These are phyloP conservation scores for Picea mariana DNA, from an alignment of 83 land plant species.

Conservation along the genomic window DNA sequence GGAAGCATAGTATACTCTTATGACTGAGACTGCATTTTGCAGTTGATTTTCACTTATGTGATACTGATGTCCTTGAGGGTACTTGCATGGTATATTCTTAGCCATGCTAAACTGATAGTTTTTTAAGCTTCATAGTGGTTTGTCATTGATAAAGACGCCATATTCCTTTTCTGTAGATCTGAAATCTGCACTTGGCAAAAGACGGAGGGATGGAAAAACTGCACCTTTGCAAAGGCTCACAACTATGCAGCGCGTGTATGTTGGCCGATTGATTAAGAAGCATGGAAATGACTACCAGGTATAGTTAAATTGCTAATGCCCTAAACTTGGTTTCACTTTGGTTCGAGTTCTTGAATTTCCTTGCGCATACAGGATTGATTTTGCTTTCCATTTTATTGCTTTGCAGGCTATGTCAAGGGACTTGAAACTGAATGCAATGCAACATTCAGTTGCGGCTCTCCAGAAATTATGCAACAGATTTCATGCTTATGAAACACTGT, in stretches of 20 bases:
- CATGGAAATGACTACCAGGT: constrained; percentile 89
- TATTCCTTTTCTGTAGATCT: constrained; percentile 55
- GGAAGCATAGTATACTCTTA: no score
- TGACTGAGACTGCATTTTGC: no score
- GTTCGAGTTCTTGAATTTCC: neutral
- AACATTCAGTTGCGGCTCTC: constrained; percentile 81
- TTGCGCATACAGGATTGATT: neutral
- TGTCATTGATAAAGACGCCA: neutral
- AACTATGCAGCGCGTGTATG: constrained; percentile 71
- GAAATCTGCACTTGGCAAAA: constrained; percentile 86
- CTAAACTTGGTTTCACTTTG: neutral
- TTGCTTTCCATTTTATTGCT: constrained; percentile 2
- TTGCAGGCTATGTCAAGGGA: constrained; percentile 95
- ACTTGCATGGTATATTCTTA: no score
- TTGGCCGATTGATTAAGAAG: constrained; percentile 65
- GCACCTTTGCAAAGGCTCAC: constrained; percentile 75
- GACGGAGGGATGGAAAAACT: constrained; percentile 79
- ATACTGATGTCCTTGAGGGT: no score
- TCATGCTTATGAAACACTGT: constrained; percentile 33
- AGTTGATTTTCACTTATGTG: no score
- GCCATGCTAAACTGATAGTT: no score
- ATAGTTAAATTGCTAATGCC: neutral
- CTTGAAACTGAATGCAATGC: constrained; percentile 88
- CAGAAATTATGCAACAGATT: constrained; percentile 83
- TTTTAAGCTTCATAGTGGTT: no score